phyloP scores from a whole-genome alignment of 2,329 filamentous ascomycete species.

The Lasiodiplodia sp. region DNA sequence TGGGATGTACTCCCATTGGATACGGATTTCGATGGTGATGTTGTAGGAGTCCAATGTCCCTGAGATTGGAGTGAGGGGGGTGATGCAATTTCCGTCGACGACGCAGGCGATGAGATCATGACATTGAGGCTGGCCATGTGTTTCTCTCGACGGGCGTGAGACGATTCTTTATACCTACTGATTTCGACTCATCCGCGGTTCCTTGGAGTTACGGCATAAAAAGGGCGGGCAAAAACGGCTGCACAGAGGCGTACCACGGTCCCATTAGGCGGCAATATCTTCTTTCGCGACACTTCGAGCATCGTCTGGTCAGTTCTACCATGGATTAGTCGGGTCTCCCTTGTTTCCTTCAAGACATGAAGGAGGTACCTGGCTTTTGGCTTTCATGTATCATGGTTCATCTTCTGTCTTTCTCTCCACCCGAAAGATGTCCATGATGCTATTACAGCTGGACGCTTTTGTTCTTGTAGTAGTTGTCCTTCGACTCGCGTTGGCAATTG shows the following conservation, averaged over 20 bases:
- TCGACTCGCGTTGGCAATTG: background rate
- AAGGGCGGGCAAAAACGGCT: background rate
- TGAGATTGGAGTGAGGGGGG: background rate
- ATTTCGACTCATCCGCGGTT: constrained; percentile 7
- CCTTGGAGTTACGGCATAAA: constrained; percentile 13
- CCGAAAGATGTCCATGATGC: background rate
- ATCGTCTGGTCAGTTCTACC: background rate
- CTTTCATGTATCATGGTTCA: background rate
- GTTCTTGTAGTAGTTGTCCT: background rate
- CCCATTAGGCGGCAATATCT: constrained; percentile 1
- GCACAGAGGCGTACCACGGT: constrained; percentile 17
- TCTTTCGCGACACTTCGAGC: background rate
- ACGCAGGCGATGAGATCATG: too few relatives aligned
- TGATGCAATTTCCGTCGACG: too few relatives aligned
- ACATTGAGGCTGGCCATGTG: too few relatives aligned
- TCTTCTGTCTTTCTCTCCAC: background rate
- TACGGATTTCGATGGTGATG: background rate
- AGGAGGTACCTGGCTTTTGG: background rate
- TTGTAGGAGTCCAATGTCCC: constrained; percentile 1
- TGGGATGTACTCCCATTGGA: background rate
- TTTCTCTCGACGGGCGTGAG: background rate
- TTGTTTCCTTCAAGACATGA: background rate
- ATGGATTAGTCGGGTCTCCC: background rate
- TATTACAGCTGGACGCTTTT: background rate
- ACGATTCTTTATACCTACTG: constrained; percentile 5